Evolutionary conservation across 1,284 basidiomycete genomes (phyloP).

Genomic region (Puccinia novopanici): DNA sequence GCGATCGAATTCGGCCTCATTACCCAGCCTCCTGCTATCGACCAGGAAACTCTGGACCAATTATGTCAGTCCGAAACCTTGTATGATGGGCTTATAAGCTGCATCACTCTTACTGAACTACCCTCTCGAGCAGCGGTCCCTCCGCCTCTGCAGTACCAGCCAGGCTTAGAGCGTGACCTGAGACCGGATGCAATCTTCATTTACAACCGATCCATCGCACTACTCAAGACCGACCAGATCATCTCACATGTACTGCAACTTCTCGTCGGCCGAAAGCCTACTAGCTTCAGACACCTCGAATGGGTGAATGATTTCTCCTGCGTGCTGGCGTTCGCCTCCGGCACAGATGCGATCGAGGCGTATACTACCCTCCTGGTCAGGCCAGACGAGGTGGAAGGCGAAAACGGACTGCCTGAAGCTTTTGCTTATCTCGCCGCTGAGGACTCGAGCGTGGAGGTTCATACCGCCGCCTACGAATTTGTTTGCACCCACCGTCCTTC

Average conservation of each 20-base stretch:
- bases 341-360: slow-evolving; percentile 19
- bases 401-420: slow-evolving; percentile 42
- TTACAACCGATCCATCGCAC: slow-evolving; percentile 45
- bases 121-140: slow-evolving; percentile 19
- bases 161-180: slow-evolving; percentile 28
- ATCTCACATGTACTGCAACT: slow-evolving; percentile 31
- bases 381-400: slow-evolving; percentile 47
- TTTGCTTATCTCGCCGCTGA: slow-evolving; percentile 23
- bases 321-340: slow-evolving; percentile 24
- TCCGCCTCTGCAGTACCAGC: slow-evolving; percentile 18
- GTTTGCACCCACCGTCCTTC: slow-evolving; percentile 37
- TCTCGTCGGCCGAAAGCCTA: background rate
- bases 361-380: slow-evolving; percentile 22
- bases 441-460: slow-evolving; percentile 7
- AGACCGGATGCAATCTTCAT: slow-evolving; percentile 38
- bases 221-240: slow-evolving; percentile 37
- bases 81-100: no score
- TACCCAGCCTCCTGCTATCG: slow-evolving; percentile 6
- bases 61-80: slow-evolving; percentile 3
- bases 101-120: background rate
- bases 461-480: slow-evolving; percentile 32
- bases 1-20: slow-evolving; percentile 8
- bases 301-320: slow-evolving; percentile 49
- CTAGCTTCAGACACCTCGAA: slow-evolving; percentile 37
- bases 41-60: slow-evolving; percentile 4